Base-by-base conservation (phyloP, 441 rosid genomes). In the Adansonia gregorii region DNA sequence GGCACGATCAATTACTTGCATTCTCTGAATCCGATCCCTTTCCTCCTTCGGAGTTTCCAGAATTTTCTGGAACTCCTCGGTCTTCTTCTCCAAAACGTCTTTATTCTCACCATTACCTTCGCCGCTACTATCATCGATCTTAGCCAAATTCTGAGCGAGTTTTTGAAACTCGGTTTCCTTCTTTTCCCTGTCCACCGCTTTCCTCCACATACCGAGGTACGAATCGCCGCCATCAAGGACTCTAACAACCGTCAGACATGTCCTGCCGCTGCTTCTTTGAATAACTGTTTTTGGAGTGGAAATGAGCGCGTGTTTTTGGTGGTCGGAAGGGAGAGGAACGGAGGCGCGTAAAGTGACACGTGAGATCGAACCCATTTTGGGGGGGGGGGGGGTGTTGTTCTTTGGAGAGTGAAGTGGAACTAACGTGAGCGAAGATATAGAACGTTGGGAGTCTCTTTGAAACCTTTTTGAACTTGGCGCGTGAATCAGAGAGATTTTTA, bases 1-100 rank as follows among this genome's bases (percentile, higher is more conserved):
- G 0, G 97, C 97, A 0, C 95, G 93, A 85, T 93, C 98, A 4
- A 95, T 78, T 31, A 93, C 97, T 85, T 93, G 98, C 90, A 90
- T 73, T 49, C 90, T 72, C 87, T 91, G 99, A 81, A 86, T 84
- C 73, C 93, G 87, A 81, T 95, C 98, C 56, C 99, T 88, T 79
- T 95, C 97, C 54, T 93, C 95, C 55, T 67, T 87, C 0, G 96
- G 83, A 56, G 89, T 90, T 6, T 92, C 89, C 22, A 93, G 72
- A 17, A 92, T 88, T 90, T 86, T 95, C 79, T 78, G 56, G 56
- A 95, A 95, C 58, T 95, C 97, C 79, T 84, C 92, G 73, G 69
- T 93, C 90, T 92, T 95, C 93, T 88, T 86, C 78, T 87, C 91
- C 79, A 91, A 60, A 10, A 88, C 87, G 70, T 77, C 90, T 4